Base-by-base conservation (phyloP, 768 basidiomycete genomes). In the Mrakia hoshinonis region DNA sequence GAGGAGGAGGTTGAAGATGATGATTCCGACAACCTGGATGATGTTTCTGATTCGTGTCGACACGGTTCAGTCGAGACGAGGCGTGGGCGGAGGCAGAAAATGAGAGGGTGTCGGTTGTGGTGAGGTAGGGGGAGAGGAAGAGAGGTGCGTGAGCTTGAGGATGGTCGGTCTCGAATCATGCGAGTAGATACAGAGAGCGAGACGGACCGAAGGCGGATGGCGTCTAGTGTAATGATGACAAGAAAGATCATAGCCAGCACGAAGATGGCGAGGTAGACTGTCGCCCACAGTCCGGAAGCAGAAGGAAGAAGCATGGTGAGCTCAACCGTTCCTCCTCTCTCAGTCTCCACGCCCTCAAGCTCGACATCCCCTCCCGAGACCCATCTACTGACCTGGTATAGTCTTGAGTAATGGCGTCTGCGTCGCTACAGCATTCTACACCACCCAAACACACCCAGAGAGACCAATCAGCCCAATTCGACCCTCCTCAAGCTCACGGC, bases 401-500 rank as follows among this genome's bases (percentile, higher is more conserved):
- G 67, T 68, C 52, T 68, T 68, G 2, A 68, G 67, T 22, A 68
- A n/a, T 12, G 67, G 36, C 15, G 67, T 68, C 20, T 68, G 67
- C 1, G n/a, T 36, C 3, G 34, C 31, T 1, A 61, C 58, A 20
- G 58, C 58, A 13, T 20, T 58, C 55, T 58, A 38, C 43, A n/a
- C 20, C 1, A 39, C 15, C 4, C 3, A 1, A 31, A 22, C 22
- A 22, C 31, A 31, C 24, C 1, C 2, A 34, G 54, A 13, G 36
- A 61, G 55, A n/a, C 36, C 18, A 58, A 15, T 15, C 31, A 13
- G 24, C 15, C 29, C 6, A 1, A 31, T 9, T 15, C 13, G 11
- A 12, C 54, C 15, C 54, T 31, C 58, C 34, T 39, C 52, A 51
- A 29, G 10, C 36, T 22, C 18, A 39, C 54, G 26, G 18, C 12